Evolutionary conservation across 1,284 basidiomycete genomes (phyloP).

Genomic region (Fomitopsis palustris): DNA sequence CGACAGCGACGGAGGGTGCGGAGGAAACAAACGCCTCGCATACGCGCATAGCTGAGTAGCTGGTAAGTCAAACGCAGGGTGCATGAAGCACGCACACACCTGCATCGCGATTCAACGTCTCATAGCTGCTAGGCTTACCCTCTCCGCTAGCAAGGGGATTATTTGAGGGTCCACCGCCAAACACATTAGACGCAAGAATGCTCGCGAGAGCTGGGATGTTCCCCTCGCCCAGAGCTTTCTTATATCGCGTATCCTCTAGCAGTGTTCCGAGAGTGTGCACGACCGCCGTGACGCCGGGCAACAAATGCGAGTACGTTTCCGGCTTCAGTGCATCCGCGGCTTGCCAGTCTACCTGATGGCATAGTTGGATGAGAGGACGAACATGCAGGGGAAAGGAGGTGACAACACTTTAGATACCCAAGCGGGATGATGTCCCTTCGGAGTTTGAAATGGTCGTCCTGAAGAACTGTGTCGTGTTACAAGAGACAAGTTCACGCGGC

Average conservation of each 20-base stretch:
- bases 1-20: constrained; percentile 24
- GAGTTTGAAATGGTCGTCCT: constrained; percentile 81
- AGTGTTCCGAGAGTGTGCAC: constrained; percentile 96
- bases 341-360: constrained; percentile 75
- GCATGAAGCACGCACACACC: constrained; percentile 51
- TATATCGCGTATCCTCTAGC: constrained; percentile 83
- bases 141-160: constrained; percentile 64
- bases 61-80: neutral
- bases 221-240: constrained; percentile 60
- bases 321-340: constrained; percentile 78
- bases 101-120: constrained; percentile 85
- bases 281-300: constrained; percentile 69
- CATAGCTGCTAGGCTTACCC: constrained; percentile 53
- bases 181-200: constrained; percentile 37
- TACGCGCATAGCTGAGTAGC: constrained; percentile 61
- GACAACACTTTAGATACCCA: constrained; percentile 73
- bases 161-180: constrained; percentile 33
- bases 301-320: constrained; percentile 65
- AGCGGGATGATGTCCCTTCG: constrained; percentile 84
- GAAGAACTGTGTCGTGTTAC: constrained; percentile 58
- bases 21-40: constrained; percentile 68
- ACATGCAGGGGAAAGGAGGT: constrained; percentile 7
- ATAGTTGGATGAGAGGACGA: constrained; percentile 1
- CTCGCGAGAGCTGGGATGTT: constrained; percentile 53
- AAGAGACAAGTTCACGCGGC: constrained; percentile 1